phyloP scores from a whole-genome alignment of 805 yeast species.

The Yarrowia bubula region DNA sequence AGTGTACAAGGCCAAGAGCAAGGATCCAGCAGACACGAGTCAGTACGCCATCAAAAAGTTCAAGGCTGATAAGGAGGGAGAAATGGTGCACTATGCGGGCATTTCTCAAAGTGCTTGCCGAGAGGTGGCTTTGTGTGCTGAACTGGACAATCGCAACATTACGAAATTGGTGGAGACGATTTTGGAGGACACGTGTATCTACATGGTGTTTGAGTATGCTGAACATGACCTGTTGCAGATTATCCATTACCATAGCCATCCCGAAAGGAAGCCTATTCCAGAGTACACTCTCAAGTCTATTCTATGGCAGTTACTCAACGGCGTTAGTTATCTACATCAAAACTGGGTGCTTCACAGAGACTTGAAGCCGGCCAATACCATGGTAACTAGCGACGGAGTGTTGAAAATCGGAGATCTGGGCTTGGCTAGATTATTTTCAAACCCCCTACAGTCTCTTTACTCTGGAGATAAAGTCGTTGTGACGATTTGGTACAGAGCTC shows the following conservation, averaged over 20 bases:
- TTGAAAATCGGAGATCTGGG: slow-evolving; percentile 96
- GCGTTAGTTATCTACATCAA: slow-evolving; percentile 86
- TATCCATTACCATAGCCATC: slow-evolving; percentile 91
- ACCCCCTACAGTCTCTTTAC: slow-evolving; percentile 80
- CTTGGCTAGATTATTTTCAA: slow-evolving; percentile 80
- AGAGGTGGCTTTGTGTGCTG: slow-evolving; percentile 94
- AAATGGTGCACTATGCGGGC: slow-evolving; percentile 85
- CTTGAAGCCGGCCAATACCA: slow-evolving; percentile 94
- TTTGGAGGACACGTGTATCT: slow-evolving; percentile 82
- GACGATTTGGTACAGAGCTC: slow-evolving; percentile 96
- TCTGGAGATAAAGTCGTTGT: slow-evolving; percentile 95
- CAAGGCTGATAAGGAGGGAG: slow-evolving; percentile 91
- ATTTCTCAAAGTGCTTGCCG: slow-evolving; percentile 94
- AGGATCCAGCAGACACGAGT: slow-evolving; percentile 28
- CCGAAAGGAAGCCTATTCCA: slow-evolving; percentile 76
- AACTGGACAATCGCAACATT: slow-evolving; percentile 74
- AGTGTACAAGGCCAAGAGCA: slow-evolving; percentile 76
- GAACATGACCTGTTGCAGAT: slow-evolving; percentile 94
- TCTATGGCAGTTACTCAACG: slow-evolving; percentile 88
- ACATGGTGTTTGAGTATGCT: slow-evolving; percentile 93
- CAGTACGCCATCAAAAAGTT: slow-evolving; percentile 90
- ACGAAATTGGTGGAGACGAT: slow-evolving; percentile 79
- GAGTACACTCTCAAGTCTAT: slow-evolving; percentile 76
- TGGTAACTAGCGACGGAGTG: slow-evolving; percentile 87
- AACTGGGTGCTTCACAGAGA: slow-evolving; percentile 97